Base-by-base conservation (phyloP, 352 stramenopile genomes). In the Pythium plurisporium region DNA sequence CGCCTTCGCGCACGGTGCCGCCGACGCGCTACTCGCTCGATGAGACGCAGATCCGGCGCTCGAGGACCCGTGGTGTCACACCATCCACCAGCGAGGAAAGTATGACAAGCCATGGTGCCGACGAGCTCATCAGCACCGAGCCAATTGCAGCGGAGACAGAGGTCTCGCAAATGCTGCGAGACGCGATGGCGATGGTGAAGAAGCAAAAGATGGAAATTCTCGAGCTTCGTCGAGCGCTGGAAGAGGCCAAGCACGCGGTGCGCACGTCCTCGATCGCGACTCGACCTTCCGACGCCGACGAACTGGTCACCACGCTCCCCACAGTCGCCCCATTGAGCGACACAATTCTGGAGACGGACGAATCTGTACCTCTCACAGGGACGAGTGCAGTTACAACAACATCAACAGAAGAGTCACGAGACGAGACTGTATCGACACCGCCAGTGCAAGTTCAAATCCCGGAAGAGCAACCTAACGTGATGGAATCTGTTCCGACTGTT, bases 141-240 rank as follows among this genome's bases (percentile, higher is more conserved):
- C 15, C 20, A 0, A 36, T 47, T 23, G 52, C 55, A 23, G 52
- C 76, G 3, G 68, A 79, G 5, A 49, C 68, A 0, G 76, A 89
- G 19, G 59, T 84, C 19, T 78, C 74, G 0, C 59, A 83, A 31
- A 77, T 82, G 73, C 64, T 94, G n/a, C 71, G 69, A 7, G 82
- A 90, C 34, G 84, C 84, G 1, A 74, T 94, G 71, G 50, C 55
- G 29, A 59, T 90, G 46, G 70, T 91, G 45, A 72, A 76, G 37
- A 77, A 77, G 38, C 84, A 94, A 51, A 85, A 84, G 36, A 53
- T 74, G 6, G 82, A 94, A 52, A 91, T 94, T 49, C n/a, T 73
- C 3, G 69, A 84, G 37, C 38, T 72, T 43, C 58, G 51, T 23
- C 43, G 43, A n/a, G 59, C 55, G 31, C 47, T 72, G 5, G 54